Evolutionary conservation across 129 eudicot genomes (phyloP).

Genomic region (Heracleum sosnowskyi): DNA sequence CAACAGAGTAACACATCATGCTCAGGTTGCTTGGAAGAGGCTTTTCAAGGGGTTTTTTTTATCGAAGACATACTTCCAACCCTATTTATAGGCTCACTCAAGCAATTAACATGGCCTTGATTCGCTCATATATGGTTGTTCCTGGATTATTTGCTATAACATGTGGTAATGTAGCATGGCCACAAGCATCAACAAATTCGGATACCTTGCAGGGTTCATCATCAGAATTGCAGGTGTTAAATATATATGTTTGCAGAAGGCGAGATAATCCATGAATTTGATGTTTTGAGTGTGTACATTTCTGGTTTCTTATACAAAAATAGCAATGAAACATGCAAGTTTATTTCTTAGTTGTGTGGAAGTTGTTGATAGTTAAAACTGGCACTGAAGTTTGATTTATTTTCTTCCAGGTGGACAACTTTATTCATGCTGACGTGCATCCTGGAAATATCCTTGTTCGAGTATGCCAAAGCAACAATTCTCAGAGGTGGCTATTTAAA

Average conservation of each 20-base stretch:
- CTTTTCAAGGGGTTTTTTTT: constrained; percentile 18
- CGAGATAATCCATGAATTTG: background rate
- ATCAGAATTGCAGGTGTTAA: background rate
- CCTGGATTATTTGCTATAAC: constrained; percentile 58
- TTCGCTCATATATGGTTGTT: constrained; percentile 53
- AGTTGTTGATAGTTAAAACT: background rate
- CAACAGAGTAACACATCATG: constrained; percentile 35
- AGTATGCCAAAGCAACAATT: constrained; percentile 32
- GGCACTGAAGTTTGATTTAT: constrained; percentile 2
- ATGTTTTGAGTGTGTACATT: background rate
- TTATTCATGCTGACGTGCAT: constrained; percentile 98
- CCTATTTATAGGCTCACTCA: constrained; percentile 48
- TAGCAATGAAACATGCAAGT: background rate
- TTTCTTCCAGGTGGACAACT: constrained; percentile 75
- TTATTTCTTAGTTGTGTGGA: background rate
- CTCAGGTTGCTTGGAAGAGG: constrained; percentile 58
- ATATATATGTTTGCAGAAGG: background rate
- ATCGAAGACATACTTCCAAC: constrained; percentile 12
- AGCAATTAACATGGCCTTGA: constrained; percentile 69
- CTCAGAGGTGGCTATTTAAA: constrained; percentile 51
- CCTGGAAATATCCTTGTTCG: constrained; percentile 96
- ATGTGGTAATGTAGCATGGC: constrained; percentile 43
- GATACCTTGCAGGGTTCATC: constrained; percentile 22
- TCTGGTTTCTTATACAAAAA: background rate
- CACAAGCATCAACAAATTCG: constrained; percentile 38